These are phyloP conservation scores for Nemania sp. DNA, from an alignment of 2,329 filamentous ascomycete genomes.

Conservation along the genomic window DNA sequence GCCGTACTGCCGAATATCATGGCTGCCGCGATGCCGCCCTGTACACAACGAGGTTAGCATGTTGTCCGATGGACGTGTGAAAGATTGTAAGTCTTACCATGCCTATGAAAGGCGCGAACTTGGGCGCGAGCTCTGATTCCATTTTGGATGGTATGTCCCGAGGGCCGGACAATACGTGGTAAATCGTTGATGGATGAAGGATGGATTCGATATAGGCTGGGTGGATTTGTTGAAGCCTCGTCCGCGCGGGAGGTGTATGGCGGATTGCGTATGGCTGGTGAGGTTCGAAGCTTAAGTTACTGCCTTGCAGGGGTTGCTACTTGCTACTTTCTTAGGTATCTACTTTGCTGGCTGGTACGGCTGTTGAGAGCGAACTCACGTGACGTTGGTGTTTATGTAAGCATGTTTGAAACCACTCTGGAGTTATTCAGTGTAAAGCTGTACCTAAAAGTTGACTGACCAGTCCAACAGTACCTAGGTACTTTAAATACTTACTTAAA, in stretches of 20 bases:
- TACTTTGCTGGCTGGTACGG: constrained; percentile 8
- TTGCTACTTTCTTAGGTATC: too few species aligned
- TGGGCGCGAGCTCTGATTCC: constrained; percentile 74
- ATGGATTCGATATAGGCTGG: constrained; percentile 3
- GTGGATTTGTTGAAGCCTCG: constrained; percentile 24
- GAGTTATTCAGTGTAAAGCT: too few species aligned
- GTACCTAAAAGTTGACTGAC: background rate
- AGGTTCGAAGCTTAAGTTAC: constrained; percentile 21
- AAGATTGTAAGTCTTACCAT: constrained; percentile 71
- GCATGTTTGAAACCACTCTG: too few species aligned
- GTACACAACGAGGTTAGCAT: constrained; percentile 32
- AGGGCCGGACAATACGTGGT: background rate
- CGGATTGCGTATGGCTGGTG: background rate
- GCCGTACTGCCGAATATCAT: constrained; percentile 86
- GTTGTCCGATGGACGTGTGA: background rate
- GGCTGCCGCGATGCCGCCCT: constrained; percentile 82
- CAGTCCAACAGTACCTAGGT: too few species aligned
- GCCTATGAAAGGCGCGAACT: constrained; percentile 89
- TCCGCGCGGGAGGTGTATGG: constrained; percentile 17
- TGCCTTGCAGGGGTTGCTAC: constrained; percentile 34
- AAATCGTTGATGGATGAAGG: background rate
- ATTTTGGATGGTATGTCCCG: constrained; percentile 33
- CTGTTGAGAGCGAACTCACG: constrained; percentile 19
- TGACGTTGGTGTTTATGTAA: constrained; percentile 25
- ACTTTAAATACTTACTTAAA: too few species aligned